These are phyloP conservation scores for Aureobasidium sp. DNA, from an alignment of 2,329 filamentous ascomycete species.

Conservation along the genomic window DNA sequence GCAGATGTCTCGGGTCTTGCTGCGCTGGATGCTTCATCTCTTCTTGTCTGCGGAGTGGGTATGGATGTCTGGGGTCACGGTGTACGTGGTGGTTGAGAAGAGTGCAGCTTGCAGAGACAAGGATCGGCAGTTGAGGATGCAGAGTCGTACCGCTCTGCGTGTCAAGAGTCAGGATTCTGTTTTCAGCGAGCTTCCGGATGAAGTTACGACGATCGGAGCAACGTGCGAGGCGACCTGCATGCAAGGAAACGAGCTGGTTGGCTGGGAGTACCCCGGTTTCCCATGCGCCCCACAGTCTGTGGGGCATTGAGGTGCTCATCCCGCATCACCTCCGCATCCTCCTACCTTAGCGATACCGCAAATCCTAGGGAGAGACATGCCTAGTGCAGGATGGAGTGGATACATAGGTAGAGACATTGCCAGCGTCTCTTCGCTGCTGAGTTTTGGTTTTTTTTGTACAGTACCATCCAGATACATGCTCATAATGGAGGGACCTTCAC, in stretches of 20 bases:
- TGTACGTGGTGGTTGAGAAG: background rate
- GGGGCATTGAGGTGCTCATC: background rate
- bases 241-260: background rate
- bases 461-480: background rate
- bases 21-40: constrained; percentile 24
- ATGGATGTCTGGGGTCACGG: constrained; percentile 34
- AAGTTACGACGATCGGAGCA: background rate
- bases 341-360: constrained; percentile 1
- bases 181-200: background rate
- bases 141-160: background rate
- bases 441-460: background rate
- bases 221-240: background rate
- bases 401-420: background rate
- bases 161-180: background rate
- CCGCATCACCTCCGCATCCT: constrained; percentile 4
- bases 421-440: background rate
- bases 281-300: background rate
- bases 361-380: background rate
- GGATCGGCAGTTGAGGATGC: constrained; percentile 10
- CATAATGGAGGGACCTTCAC: constrained; percentile 1
- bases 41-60: constrained; percentile 44
- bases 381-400: background rate
- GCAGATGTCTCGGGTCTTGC: constrained; percentile 50
- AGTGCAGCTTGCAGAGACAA: background rate
- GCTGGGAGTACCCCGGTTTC: background rate